Percentiles rank a stretch among this genome's conserved stretches.
Evolutionary conservation across 768 basidiomycete species (phyloP).

Genomic region (Lactifluus pinguis): DNA sequence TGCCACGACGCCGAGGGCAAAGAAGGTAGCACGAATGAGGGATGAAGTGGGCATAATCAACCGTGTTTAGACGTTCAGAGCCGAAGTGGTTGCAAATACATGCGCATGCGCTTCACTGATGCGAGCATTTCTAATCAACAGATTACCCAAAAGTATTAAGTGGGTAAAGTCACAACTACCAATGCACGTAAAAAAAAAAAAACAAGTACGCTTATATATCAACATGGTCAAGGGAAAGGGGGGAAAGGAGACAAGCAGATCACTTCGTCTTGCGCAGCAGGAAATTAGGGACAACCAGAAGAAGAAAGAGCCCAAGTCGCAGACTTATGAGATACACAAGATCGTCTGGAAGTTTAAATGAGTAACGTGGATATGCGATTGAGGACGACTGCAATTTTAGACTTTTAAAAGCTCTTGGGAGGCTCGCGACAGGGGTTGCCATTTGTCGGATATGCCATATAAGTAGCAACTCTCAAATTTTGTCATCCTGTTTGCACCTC

Average conservation of each 20-base stretch:
- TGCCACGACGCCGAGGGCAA: constrained; percentile 73
- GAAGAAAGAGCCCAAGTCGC: constrained; percentile 12
- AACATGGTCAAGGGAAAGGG: not conserved
- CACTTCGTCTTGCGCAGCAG: constrained; percentile 22
- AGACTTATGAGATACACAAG: constrained; percentile 18
- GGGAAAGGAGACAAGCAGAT: constrained; percentile 4
- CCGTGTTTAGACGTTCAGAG: not conserved
- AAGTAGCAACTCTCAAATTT: not conserved
- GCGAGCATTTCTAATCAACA: constrained; percentile 8
- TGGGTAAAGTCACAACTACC: constrained; percentile 17
- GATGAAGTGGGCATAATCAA: constrained; percentile 35
- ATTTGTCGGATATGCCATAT: constrained; percentile 2
- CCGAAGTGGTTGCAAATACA: not conserved
- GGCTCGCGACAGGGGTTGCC: not conserved
- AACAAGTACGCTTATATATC: constrained; percentile 13
- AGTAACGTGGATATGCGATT: constrained; percentile 6
- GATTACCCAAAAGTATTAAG: constrained; percentile 20
- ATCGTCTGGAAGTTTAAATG: constrained; percentile 14
- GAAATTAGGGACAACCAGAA: constrained; percentile 18
- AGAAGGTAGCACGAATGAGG: constrained; percentile 58
- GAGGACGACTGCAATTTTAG: constrained; percentile 7
- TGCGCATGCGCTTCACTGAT: not conserved
- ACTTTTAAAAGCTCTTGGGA: not conserved
- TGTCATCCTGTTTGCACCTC: constrained; percentile 2
- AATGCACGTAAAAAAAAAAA: constrained; percentile 10